Evolutionary conservation across 2,329 filamentous ascomycete genomes (phyloP).

Genomic region (Colletotrichum tanaceti): DNA sequence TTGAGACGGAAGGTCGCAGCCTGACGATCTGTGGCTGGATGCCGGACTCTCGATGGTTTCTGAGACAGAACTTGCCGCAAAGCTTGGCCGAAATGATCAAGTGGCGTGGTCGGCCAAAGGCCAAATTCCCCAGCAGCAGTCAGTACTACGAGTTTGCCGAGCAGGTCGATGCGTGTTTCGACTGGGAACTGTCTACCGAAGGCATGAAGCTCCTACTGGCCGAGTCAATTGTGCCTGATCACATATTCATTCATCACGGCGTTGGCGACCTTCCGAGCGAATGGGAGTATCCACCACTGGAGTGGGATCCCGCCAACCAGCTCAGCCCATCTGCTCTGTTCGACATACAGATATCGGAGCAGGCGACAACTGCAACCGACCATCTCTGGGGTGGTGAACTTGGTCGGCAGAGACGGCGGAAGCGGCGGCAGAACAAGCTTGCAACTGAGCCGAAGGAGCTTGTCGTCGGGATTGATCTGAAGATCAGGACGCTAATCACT

Average conservation of each 20-base stretch:
- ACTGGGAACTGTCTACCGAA: slow-evolving; percentile 58
- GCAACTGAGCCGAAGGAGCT: slow-evolving; percentile 25
- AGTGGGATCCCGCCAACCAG: slow-evolving; percentile 55
- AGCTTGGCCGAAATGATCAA: slow-evolving; percentile 49
- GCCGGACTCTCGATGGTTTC: slow-evolving; percentile 53
- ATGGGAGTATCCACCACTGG: slow-evolving; percentile 41
- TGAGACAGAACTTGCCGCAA: slow-evolving; percentile 49
- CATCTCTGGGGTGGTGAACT: slow-evolving; percentile 38
- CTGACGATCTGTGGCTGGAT: slow-evolving; percentile 59
- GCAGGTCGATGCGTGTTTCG: slow-evolving; percentile 54
- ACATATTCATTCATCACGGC: slow-evolving; percentile 54
- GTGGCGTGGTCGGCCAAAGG: slow-evolving; percentile 39
- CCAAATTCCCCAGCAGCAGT: slow-evolving; percentile 22
- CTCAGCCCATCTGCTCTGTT: slow-evolving; percentile 43
- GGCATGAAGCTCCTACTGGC: slow-evolving; percentile 50
- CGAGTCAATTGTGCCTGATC: slow-evolving; percentile 51
- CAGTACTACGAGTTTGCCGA: slow-evolving; percentile 46
- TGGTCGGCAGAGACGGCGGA: slow-evolving; percentile 30
- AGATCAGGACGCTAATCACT: slow-evolving; percentile 31
- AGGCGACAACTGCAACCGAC: slow-evolving; percentile 42
- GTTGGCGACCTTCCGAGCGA: slow-evolving; percentile 39
- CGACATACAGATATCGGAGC: slow-evolving; percentile 23
- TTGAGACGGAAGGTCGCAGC: slow-evolving; percentile 53
- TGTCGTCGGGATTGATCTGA: slow-evolving; percentile 36
- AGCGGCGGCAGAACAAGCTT: slow-evolving; percentile 32